Evolutionary conservation across 345 rosid genomes (phyloP).

Genomic region (Gossypium sturtianum): DNA sequence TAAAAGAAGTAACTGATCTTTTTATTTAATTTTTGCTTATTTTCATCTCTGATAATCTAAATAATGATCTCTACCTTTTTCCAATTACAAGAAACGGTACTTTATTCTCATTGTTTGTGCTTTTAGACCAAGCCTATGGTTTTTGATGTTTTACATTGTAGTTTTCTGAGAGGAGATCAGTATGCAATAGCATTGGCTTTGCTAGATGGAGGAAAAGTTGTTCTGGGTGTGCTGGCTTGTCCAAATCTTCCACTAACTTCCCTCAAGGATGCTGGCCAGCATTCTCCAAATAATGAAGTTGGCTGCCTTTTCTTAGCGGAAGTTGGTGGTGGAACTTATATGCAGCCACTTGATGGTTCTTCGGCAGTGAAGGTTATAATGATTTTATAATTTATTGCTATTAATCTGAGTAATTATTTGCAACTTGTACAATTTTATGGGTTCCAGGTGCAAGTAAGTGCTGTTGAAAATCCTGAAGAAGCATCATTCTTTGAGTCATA

Average conservation of each 20-base stretch:
- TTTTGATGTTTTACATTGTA: conserved; percentile 12
- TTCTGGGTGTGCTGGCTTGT: conserved; percentile 88
- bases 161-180: conserved; percentile 89
- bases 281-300: conserved; percentile 28
- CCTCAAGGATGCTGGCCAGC: conserved; percentile 23
- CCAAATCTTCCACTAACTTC: conserved; percentile 82
- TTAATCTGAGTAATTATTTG: background rate
- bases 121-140: background rate
- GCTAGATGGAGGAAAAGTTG: conserved; percentile 88
- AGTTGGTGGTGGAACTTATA: conserved; percentile 70
- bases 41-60: too few relatives aligned
- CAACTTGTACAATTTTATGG: background rate
- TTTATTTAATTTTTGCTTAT: background rate
- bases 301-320: conserved; percentile 86
- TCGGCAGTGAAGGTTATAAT: conserved; percentile 47
- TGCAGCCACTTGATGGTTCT: conserved; percentile 65
- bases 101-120: background rate
- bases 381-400: background rate
- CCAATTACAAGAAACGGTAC: background rate
- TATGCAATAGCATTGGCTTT: conserved; percentile 87
- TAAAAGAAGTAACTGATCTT: background rate
- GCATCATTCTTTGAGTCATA: conserved; percentile 91
- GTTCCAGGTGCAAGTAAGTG: conserved; percentile 66
- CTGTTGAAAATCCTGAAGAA: conserved; percentile 68
- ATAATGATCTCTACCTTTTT: background rate